These are phyloP conservation scores for Kazachstania psychrophila DNA, from an alignment of 805 yeast genomes.

Conservation along the genomic window DNA sequence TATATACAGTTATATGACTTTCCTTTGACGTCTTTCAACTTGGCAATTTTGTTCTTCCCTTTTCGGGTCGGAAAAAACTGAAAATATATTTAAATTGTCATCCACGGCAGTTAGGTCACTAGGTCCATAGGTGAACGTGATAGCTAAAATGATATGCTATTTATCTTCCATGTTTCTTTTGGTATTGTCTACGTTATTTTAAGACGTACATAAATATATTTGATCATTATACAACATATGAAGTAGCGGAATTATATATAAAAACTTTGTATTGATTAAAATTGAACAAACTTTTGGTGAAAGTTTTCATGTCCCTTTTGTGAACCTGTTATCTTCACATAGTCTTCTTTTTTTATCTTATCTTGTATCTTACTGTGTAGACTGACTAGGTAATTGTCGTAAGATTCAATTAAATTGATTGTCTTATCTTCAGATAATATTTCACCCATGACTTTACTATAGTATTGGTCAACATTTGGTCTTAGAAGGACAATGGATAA, in stretches of 20 bases:
- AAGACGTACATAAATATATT: neutral
- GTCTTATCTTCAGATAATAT: constrained; percentile 66
- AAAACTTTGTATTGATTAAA: constrained; percentile 11
- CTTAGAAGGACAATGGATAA: constrained; percentile 25
- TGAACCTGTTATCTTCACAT: constrained; percentile 15
- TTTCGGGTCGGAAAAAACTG: no score
- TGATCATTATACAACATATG: neutral
- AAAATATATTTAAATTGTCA: no score
- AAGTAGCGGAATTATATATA: no score
- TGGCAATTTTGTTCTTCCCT: no score
- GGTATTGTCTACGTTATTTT: no score
- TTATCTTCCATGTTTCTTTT: no score
- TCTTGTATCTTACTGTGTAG: constrained; percentile 57
- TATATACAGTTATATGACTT: no score
- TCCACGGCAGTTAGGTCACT: no score
- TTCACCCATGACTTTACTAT: constrained; percentile 36
- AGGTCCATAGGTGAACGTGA: no score
- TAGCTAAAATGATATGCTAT: no score
- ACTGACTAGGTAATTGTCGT: constrained; percentile 55
- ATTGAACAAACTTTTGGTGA: constrained; percentile 29
- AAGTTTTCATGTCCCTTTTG: constrained; percentile 20
- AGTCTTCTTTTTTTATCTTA: constrained; percentile 40
- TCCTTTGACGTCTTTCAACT: no score
- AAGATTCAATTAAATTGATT: constrained; percentile 44
- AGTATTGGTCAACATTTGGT: constrained; percentile 27